A percentile compares a stretch with the other conserved stretches of the same genome.
These are phyloP conservation scores for Asparagopsis taxiformis DNA, from an alignment of 31 red algal genomes.

Conservation along the genomic window DNA sequence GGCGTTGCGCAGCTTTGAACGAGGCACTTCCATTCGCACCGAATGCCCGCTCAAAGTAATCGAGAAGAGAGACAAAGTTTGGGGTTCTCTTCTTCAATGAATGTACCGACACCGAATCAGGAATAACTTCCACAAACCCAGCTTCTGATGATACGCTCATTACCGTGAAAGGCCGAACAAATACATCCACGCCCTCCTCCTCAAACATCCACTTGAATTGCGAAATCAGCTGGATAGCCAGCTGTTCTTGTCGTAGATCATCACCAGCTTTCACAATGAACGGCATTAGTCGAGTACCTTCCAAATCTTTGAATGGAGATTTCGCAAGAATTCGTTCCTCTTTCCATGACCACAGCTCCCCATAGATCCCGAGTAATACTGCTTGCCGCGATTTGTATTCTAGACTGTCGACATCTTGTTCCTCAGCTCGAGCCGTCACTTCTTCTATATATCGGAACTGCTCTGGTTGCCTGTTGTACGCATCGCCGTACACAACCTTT, in stretches of 20 bases:
- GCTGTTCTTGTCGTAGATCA: constrained; percentile 97
- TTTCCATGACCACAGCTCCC: constrained; percentile 91
- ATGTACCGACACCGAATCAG: constrained; percentile 94
- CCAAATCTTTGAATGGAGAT: constrained; percentile 85
- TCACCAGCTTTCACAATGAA: constrained; percentile 99
- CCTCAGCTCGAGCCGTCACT: background rate
- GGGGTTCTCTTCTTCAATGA: constrained; percentile 94
- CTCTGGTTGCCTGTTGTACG: constrained; percentile 62
- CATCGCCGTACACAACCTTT: constrained; percentile 58
- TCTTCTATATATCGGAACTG: constrained; percentile 52
- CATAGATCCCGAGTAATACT: constrained; percentile 80
- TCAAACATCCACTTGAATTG: constrained; percentile 93
- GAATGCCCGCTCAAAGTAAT: constrained; percentile 94
- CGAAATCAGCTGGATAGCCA: constrained; percentile 94
- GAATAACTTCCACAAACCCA: constrained; percentile 96
- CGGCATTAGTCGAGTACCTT: constrained; percentile 73
- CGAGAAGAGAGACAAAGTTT: constrained; percentile 84
- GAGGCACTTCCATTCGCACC: constrained; percentile 57
- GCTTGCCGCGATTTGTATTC: constrained; percentile 78
- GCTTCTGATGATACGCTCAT: constrained; percentile 96
- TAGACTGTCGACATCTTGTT: constrained; percentile 4
- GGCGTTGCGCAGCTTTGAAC: constrained; percentile 80
- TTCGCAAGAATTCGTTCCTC: constrained; percentile 76
- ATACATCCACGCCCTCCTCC: constrained; percentile 80
- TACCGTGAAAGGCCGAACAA: constrained; percentile 87